These are phyloP conservation scores for Penicillium sp. DNA, from an alignment of 2,329 filamentous ascomycete species.

Conservation along the genomic window DNA sequence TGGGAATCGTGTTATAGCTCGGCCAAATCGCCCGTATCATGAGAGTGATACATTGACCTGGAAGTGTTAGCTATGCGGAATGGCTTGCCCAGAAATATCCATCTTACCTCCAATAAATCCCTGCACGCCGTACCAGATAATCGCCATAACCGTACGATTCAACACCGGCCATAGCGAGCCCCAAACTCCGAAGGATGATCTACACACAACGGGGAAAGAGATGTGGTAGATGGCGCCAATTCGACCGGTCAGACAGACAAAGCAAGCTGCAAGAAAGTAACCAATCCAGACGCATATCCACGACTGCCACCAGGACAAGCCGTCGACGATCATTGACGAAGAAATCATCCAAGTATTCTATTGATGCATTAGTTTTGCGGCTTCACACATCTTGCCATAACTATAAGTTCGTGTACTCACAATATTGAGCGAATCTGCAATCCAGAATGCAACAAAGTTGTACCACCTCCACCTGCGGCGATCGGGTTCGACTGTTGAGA, in stretches of 20 bases:
- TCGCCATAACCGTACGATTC: slow-evolving; percentile 85
- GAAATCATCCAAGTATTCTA: slow-evolving; percentile 93
- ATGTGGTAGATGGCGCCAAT: slow-evolving; percentile 90
- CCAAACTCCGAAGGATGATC: slow-evolving; percentile 86
- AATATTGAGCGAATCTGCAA: slow-evolving; percentile 84
- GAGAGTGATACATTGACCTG: slow-evolving; percentile 78
- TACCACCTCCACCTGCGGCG: slow-evolving; percentile 82
- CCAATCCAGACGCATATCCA: slow-evolving; percentile 89
- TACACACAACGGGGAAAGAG: slow-evolving; percentile 79
- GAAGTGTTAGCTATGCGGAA: slow-evolving; percentile 4
- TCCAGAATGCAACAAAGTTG: slow-evolving; percentile 90
- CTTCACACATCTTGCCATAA: not conserved
- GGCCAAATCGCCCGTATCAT: slow-evolving; percentile 88
- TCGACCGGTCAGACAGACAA: slow-evolving; percentile 77
- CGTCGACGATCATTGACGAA: slow-evolving; percentile 76
- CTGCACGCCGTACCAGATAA: slow-evolving; percentile 81
- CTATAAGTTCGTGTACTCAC: slow-evolving; percentile 38
- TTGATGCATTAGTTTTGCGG: slow-evolving; percentile 8
- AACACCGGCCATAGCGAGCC: slow-evolving; percentile 87
- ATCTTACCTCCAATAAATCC: slow-evolving; percentile 71
- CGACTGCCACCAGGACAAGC: slow-evolving; percentile 89
- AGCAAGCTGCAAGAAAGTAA: slow-evolving; percentile 75
- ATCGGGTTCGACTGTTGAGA: slow-evolving; percentile 70
- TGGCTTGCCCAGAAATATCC: not conserved
- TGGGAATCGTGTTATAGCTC: slow-evolving; percentile 64